Conservation (phyloP, 805 yeast species). For the Starmera amethionina region DNA sequence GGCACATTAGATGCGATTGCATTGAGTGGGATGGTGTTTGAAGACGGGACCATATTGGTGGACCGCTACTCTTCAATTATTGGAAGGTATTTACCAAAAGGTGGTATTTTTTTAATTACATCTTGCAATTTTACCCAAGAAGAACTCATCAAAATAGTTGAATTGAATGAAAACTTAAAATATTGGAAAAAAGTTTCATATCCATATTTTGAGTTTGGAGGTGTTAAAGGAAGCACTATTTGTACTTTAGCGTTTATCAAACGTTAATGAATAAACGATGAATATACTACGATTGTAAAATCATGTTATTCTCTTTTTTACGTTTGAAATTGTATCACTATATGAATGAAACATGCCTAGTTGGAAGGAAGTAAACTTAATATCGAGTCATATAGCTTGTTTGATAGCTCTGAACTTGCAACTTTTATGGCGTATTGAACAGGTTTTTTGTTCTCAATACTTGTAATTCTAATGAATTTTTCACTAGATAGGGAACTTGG, state of each 20-base stretch:
- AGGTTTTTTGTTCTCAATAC: constrained; percentile 56
- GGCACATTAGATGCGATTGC: constrained; percentile 98
- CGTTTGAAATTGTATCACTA: too few species aligned
- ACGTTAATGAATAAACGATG: constrained; percentile 1
- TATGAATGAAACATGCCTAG: too few species aligned
- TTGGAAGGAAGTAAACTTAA: constrained; percentile 16
- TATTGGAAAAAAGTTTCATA: constrained; percentile 64
- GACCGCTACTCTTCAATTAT: constrained; percentile 58
- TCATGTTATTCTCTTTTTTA: too few species aligned
- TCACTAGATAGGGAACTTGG: constrained; percentile 79
- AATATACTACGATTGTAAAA: too few species aligned
- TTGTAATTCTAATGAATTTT: constrained; percentile 69
- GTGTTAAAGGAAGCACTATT: constrained; percentile 77
- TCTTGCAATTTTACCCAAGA: constrained; percentile 88
- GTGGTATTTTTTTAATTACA: constrained; percentile 66
- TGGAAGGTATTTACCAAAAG: constrained; percentile 39
- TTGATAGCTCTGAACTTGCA: constrained; percentile 50
- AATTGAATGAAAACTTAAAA: constrained; percentile 30
- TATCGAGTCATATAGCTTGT: constrained; percentile 44
- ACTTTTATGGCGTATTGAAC: constrained; percentile 77
- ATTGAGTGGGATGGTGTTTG: constrained; percentile 49
- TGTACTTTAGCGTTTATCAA: constrained; percentile 75
- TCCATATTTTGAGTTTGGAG: constrained; percentile 85
- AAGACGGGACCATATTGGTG: constrained; percentile 31
- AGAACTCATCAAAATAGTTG: constrained; percentile 53